Percentiles rank a stretch among this genome's conserved stretches.
Evolutionary conservation across 2,329 filamentous ascomycete genomes (phyloP).

Genomic region (Lasiodiplodia hormozganensis): DNA sequence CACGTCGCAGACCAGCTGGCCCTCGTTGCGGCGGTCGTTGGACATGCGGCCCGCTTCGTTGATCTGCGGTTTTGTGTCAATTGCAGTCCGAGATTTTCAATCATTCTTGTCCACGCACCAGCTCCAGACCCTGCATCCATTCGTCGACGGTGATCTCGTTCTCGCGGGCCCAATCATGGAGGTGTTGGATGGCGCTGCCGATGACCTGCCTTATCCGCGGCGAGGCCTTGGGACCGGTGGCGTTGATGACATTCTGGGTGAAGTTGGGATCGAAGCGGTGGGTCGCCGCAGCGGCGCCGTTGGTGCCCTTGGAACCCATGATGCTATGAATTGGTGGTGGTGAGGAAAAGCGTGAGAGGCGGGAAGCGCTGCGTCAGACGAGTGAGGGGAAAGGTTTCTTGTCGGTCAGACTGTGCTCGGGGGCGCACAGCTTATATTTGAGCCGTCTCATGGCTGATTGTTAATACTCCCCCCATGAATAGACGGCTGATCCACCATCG

Average conservation of each 20-base stretch:
- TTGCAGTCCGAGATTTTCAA: background rate
- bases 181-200: slow-evolving; percentile 69
- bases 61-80: slow-evolving; percentile 45
- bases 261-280: slow-evolving; percentile 76
- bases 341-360: background rate
- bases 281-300: slow-evolving; percentile 12
- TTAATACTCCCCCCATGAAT: slow-evolving; percentile 19
- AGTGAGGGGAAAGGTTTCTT: background rate
- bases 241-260: slow-evolving; percentile 74
- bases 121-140: slow-evolving; percentile 77
- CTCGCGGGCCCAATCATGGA: slow-evolving; percentile 81
- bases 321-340: slow-evolving; percentile 3
- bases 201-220: slow-evolving; percentile 71
- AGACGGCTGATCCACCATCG: slow-evolving; percentile 23
- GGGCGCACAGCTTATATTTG: slow-evolving; percentile 14
- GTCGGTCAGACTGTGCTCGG: background rate
- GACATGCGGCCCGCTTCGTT: slow-evolving; percentile 71
- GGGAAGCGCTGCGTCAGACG: background rate
- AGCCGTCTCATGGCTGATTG: slow-evolving; percentile 3
- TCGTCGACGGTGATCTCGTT: slow-evolving; percentile 78
- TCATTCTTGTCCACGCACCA: slow-evolving; percentile 50
- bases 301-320: slow-evolving; percentile 35
- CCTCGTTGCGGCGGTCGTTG: slow-evolving; percentile 67
- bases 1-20: slow-evolving; percentile 65
- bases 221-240: slow-evolving; percentile 73